Conservation (phyloP, 164 flowering plant species). For the Kingdonia uniflora region DNA sequence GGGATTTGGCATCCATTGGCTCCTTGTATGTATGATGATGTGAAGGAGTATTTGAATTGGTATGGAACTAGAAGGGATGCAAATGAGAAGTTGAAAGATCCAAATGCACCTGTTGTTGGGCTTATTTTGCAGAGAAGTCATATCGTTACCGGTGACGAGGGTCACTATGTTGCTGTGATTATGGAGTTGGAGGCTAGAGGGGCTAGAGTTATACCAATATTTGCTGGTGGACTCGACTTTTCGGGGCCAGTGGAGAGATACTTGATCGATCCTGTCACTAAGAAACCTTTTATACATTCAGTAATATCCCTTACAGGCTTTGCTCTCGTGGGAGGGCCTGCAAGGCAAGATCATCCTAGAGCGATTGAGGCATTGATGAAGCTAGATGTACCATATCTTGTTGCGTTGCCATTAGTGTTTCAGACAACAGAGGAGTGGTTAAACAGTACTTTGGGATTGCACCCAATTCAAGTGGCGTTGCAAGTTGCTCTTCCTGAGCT, state of each 20-base stretch:
- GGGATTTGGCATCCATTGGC: slow-evolving; percentile 99
- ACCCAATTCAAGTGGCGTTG: slow-evolving; percentile 97
- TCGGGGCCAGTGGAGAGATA: slow-evolving; percentile 88
- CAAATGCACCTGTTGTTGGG: slow-evolving; percentile 72
- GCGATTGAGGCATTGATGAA: slow-evolving; percentile 88
- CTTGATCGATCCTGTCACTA: slow-evolving; percentile 64
- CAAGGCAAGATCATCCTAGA: slow-evolving; percentile 96
- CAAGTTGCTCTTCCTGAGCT: slow-evolving; percentile 99
- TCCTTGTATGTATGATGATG: slow-evolving; percentile 96
- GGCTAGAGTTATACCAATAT: slow-evolving; percentile 88
- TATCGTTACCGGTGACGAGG: slow-evolving; percentile 94
- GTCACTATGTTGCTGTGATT: slow-evolving; percentile 97
- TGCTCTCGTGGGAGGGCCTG: slow-evolving; percentile 97
- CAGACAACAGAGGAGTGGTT: slow-evolving; percentile 99
- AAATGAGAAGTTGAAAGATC: slow-evolving; percentile 59
- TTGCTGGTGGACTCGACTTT: slow-evolving; percentile 94
- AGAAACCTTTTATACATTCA: slow-evolving; percentile 70
- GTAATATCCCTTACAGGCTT: slow-evolving; percentile 89
- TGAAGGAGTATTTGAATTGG: slow-evolving; percentile 98
- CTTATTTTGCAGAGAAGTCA: slow-evolving; percentile 83
- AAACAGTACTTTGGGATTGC: slow-evolving; percentile 87
- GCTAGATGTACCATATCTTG: slow-evolving; percentile 94
- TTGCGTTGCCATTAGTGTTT: slow-evolving; percentile 92
- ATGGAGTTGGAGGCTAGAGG: slow-evolving; percentile 98
- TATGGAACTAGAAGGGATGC: slow-evolving; percentile 85